These are phyloP conservation scores for Trypanosoma vivax DNA, from an alignment of 208 protist species.

Conservation along the genomic window DNA sequence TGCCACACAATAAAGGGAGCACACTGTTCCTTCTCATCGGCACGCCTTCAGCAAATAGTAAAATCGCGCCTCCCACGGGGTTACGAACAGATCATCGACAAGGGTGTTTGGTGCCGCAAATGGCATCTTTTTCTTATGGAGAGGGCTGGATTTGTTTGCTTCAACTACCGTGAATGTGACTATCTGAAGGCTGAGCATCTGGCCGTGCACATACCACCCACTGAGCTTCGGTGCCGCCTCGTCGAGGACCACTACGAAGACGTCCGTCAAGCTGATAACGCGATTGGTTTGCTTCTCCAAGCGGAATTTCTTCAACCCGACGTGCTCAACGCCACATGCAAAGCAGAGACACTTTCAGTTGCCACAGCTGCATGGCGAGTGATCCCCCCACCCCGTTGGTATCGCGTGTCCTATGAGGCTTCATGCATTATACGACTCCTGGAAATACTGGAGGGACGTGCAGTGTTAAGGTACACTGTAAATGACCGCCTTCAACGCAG, in stretches of 20 bases:
- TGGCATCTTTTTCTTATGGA: conserved; percentile 8
- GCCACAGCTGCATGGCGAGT: too few relatives aligned
- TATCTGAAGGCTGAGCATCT: neutral
- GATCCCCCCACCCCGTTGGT: too few relatives aligned
- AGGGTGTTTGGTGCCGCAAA: conserved; percentile 1
- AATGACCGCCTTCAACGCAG: neutral
- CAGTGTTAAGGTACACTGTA: too few relatives aligned
- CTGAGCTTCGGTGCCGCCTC: conserved; percentile 9
- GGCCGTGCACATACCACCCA: neutral
- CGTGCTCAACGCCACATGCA: neutral
- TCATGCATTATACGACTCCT: too few relatives aligned
- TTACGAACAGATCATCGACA: conserved; percentile 3
- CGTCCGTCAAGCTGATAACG: conserved; percentile 1
- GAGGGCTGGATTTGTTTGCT: conserved; percentile 6
- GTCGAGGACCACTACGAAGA: neutral
- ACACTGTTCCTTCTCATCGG: conserved; percentile 6
- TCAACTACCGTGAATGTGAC: neutral
- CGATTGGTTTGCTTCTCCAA: neutral
- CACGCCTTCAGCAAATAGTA: conserved; percentile 1
- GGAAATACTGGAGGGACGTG: too few relatives aligned
- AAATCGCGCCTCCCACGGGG: neutral
- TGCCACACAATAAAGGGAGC: neutral
- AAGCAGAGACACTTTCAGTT: too few relatives aligned
- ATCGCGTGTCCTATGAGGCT: too few relatives aligned
- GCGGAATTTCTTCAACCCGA: neutral